Conservation (phyloP, 345 rosid genomes). For the Eucalyptus cloeziana region DNA sequence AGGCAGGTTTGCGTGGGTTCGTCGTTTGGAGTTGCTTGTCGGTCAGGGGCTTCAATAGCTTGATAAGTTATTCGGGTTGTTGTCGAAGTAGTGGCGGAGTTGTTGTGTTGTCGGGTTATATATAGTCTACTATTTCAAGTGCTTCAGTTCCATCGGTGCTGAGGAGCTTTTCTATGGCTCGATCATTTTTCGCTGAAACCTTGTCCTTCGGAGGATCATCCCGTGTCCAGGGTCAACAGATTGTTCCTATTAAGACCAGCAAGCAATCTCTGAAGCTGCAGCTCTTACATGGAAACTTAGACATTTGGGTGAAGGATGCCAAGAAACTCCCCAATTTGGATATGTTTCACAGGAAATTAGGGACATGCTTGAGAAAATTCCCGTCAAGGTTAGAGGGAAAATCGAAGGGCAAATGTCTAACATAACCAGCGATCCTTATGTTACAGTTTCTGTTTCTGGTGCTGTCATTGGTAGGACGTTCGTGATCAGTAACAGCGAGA, state of each 20-base stretch:
- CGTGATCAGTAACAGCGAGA: constrained; percentile 60
- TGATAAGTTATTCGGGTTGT: not conserved
- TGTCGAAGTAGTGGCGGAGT: not conserved
- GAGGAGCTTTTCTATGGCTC: constrained; percentile 23
- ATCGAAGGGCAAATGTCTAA: constrained; percentile 31
- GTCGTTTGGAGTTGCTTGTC: not conserved
- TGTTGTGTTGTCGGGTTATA: not conserved
- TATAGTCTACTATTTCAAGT: not conserved
- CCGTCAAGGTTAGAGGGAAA: constrained; percentile 31
- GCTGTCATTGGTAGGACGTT: constrained; percentile 84
- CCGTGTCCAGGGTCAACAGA: constrained; percentile 47
- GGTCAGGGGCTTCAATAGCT: not conserved
- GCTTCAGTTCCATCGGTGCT: not conserved
- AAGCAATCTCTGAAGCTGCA: constrained; percentile 37
- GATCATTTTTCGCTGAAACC: constrained; percentile 17
- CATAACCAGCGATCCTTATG: constrained; percentile 90
- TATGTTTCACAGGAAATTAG: constrained; percentile 55
- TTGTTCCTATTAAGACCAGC: constrained; percentile 39
- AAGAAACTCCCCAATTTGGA: constrained; percentile 89
- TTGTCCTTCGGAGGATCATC: constrained; percentile 62
- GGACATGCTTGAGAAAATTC: constrained; percentile 40
- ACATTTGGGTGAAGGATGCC: constrained; percentile 80
- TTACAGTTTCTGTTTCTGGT: constrained; percentile 48
- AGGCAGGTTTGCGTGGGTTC: not conserved
- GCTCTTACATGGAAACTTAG: constrained; percentile 75